phyloP scores from a whole-genome alignment of 441 rosid species.

The Syzygium malaccense region DNA sequence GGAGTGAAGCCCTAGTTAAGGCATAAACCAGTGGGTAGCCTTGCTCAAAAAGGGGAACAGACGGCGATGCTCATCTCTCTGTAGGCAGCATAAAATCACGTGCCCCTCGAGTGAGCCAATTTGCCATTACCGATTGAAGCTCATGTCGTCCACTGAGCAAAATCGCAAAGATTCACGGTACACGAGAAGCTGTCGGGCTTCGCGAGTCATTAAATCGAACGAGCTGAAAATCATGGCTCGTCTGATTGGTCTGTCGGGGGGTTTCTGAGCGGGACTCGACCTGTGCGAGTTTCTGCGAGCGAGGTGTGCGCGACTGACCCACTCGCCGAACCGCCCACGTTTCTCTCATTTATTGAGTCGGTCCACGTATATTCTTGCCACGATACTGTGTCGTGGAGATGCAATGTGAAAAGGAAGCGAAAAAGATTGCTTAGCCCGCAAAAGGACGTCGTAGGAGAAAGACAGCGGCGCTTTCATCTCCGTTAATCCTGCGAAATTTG shows the following conservation, averaged over 20 bases:
- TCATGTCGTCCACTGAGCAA: background rate
- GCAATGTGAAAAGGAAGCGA: background rate
- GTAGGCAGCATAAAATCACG: conserved; percentile 21
- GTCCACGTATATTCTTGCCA: background rate
- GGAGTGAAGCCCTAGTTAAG: conserved; percentile 14
- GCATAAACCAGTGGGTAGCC: background rate
- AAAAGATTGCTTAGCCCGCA: background rate
- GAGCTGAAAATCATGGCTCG: background rate
- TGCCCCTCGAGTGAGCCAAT: background rate
- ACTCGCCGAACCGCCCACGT: background rate
- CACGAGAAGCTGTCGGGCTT: background rate
- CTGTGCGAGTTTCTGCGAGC: background rate
- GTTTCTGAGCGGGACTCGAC: background rate
- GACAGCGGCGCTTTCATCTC: background rate
- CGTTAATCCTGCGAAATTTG: background rate
- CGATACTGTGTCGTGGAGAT: background rate
- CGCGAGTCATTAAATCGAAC: background rate
- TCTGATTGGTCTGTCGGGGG: background rate
- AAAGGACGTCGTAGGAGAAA: background rate
- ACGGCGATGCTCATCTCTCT: background rate
- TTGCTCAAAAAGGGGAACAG: background rate
- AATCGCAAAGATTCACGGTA: background rate
- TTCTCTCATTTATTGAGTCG: background rate
- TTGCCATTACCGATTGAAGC: too few relatives aligned
- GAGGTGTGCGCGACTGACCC: background rate